Conservation (phyloP, 2,329 filamentous ascomycete species). For the Penicillium polonicum region DNA sequence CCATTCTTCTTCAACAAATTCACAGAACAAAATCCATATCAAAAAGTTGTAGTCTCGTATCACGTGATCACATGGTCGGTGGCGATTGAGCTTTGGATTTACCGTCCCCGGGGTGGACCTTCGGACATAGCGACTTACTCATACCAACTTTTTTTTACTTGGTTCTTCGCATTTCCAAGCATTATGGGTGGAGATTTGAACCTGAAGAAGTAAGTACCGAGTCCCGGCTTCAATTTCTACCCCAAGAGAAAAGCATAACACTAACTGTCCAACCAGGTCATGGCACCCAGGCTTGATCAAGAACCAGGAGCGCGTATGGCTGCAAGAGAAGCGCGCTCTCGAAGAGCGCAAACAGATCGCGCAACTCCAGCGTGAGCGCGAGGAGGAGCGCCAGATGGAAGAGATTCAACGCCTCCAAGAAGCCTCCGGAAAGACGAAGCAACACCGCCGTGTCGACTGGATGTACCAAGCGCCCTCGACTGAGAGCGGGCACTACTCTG, state of each 20-base stretch:
- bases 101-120: neutral
- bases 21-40: neutral
- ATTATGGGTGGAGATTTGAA: conserved; percentile 95
- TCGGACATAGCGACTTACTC: neutral
- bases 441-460: conserved; percentile 86
- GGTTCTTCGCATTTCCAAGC: conserved; percentile 16
- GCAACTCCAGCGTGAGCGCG: conserved; percentile 86
- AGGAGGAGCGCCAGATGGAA: conserved; percentile 88
- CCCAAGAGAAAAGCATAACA: conserved; percentile 2
- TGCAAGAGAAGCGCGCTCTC: conserved; percentile 87
- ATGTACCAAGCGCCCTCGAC: conserved; percentile 90
- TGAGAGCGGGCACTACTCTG: conserved; percentile 67
- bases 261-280: conserved; percentile 52
- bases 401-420: conserved; percentile 89
- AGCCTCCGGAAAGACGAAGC: conserved; percentile 77
- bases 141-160: neutral
- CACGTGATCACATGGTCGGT: neutral
- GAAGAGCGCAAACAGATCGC: conserved; percentile 94
- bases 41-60: neutral
- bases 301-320: conserved; percentile 88
- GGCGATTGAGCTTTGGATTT: neutral
- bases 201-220: conserved; percentile 66
- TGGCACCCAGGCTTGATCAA: conserved; percentile 89
- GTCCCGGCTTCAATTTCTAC: neutral
- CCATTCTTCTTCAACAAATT: neutral